These are phyloP conservation scores for Luffa acutangula DNA, from an alignment of 306 rosid species.

Conservation along the genomic window DNA sequence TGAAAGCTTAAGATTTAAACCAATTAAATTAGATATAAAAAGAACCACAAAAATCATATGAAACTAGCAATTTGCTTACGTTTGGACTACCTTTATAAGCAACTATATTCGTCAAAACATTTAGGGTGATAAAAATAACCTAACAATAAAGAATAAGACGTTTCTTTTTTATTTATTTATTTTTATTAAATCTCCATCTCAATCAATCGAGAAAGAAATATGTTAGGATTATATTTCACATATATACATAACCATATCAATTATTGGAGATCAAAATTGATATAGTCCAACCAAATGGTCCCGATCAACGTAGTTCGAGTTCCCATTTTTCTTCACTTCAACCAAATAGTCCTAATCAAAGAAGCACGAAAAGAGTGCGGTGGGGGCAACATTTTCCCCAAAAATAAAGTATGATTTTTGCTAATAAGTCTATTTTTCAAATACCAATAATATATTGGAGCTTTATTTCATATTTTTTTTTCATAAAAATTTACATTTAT, in stretches of 20 bases:
- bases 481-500: background rate
- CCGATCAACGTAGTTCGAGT: background rate
- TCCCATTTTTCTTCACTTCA: background rate
- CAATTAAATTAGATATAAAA: too few relatives aligned
- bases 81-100: too few relatives aligned
- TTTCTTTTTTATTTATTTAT: too few relatives aligned
- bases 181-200: background rate
- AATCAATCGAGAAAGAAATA: too few relatives aligned
- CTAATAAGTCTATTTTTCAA: background rate
- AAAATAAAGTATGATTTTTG: background rate
- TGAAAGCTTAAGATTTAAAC: too few relatives aligned
- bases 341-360: background rate
- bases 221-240: background rate
- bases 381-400: background rate
- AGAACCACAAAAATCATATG: too few relatives aligned
- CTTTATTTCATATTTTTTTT: background rate
- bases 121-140: too few relatives aligned
- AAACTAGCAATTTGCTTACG: too few relatives aligned
- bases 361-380: background rate
- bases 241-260: background rate
- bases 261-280: background rate
- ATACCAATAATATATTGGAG: background rate
- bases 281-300: background rate
- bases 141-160: too few relatives aligned
- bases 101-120: too few relatives aligned